A percentile compares a stretch with the other conserved stretches of the same genome.
phyloP scores from a whole-genome alignment of 179 eudicot genomes.

The Heliamphora ciliata region DNA sequence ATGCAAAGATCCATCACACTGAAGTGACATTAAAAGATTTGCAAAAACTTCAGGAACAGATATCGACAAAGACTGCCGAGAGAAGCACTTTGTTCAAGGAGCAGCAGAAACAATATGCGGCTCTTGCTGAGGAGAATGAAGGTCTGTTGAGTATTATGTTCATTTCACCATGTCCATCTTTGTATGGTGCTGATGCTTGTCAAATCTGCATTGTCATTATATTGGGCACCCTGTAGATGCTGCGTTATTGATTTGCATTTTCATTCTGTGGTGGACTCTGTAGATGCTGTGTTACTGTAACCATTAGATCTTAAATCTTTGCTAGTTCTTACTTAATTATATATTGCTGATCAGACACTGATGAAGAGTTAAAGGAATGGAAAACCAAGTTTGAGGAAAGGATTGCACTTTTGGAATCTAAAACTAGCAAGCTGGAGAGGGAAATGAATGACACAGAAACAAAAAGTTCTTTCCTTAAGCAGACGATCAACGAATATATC shows the following conservation, averaged over 20 bases:
- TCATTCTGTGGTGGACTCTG: neutral
- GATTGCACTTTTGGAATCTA: slow-evolving; percentile 40
- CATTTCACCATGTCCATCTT: neutral
- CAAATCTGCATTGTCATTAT: neutral
- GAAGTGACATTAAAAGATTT: slow-evolving; percentile 63
- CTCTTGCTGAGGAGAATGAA: slow-evolving; percentile 63
- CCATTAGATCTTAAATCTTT: neutral
- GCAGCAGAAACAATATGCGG: slow-evolving; percentile 45
- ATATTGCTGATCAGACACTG: slow-evolving; percentile 48
- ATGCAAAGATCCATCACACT: slow-evolving; percentile 52
- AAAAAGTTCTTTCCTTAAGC: slow-evolving; percentile 25
- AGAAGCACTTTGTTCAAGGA: slow-evolving; percentile 53
- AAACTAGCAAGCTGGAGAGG: slow-evolving; percentile 52
- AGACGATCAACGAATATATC: slow-evolving; percentile 27
- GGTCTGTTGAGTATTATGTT: slow-evolving; percentile 34
- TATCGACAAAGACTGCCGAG: slow-evolving; percentile 52
- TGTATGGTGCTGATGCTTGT: neutral
- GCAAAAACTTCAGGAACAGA: slow-evolving; percentile 51
- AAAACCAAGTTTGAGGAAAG: slow-evolving; percentile 60
- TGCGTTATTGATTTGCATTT: too few species aligned
- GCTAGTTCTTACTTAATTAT: neutral
- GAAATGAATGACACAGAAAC: slow-evolving; percentile 48
- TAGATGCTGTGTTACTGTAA: neutral
- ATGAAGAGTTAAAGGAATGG: slow-evolving; percentile 77
- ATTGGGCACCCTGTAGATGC: neutral